A percentile compares a stretch with the other conserved stretches of the same genome.
These are phyloP conservation scores for Crithidia thermophila DNA, from an alignment of 208 protist species.

Conservation along the genomic window DNA sequence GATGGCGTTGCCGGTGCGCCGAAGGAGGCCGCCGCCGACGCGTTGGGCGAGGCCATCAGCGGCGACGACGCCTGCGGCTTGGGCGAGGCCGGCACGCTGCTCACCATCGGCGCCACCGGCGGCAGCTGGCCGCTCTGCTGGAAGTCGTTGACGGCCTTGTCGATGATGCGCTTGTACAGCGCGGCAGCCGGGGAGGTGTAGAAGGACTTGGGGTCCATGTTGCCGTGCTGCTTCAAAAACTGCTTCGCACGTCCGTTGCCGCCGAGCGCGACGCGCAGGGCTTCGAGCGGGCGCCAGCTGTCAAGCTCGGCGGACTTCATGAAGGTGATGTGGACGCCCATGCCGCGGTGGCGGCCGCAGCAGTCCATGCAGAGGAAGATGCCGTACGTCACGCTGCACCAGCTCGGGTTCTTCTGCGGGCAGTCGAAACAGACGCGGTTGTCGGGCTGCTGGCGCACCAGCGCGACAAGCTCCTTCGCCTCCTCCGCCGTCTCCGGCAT, in stretches of 20 bases:
- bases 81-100: background rate
- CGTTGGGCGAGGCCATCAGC: background rate
- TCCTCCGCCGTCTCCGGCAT: slow-evolving; percentile 70
- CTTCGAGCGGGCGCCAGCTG: slow-evolving; percentile 85
- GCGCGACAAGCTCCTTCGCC: slow-evolving; percentile 71
- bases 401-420: slow-evolving; percentile 95
- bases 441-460: slow-evolving; percentile 61
- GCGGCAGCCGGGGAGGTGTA: slow-evolving; percentile 63
- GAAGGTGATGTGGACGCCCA: slow-evolving; percentile 97
- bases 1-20: background rate
- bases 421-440: slow-evolving; percentile 97
- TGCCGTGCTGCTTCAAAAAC: slow-evolving; percentile 89
- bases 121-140: slow-evolving; percentile 26
- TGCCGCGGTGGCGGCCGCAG: slow-evolving; percentile 92
- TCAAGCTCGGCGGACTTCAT: slow-evolving; percentile 94
- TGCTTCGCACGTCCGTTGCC: slow-evolving; percentile 82
- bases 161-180: slow-evolving; percentile 74
- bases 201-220: slow-evolving; percentile 64
- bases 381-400: slow-evolving; percentile 96
- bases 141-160: slow-evolving; percentile 63
- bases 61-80: slow-evolving; percentile 6
- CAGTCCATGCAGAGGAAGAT: slow-evolving; percentile 98
- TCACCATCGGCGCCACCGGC: slow-evolving; percentile 2
- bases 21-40: slow-evolving; percentile 8
- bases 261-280: slow-evolving; percentile 86